Percentiles rank a stretch among this genome's conserved stretches.
phyloP scores from a whole-genome alignment of 2,329 filamentous ascomycete species.

The Grosmannia huntii region DNA sequence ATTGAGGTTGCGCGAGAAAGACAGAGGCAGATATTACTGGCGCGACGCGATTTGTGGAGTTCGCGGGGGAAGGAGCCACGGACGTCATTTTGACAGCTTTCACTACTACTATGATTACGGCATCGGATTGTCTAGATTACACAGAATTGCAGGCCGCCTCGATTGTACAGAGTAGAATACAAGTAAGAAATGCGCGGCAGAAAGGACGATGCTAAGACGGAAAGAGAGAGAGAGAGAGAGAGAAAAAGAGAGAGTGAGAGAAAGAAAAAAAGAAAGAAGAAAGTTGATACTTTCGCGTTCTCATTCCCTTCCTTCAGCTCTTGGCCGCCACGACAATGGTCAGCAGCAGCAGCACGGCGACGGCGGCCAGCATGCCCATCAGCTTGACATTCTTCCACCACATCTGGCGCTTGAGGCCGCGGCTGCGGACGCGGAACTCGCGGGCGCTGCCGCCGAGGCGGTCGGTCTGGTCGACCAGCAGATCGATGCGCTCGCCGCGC shows the following conservation, averaged over 20 bases:
- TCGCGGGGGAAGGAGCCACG: background rate
- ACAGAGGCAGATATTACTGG: background rate
- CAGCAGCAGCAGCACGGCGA: constrained; percentile 46
- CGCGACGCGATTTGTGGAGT: constrained; percentile 5
- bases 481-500: constrained; percentile 82
- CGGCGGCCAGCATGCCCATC: constrained; percentile 66
- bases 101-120: background rate
- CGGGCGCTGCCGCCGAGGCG: constrained; percentile 73
- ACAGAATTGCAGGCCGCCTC: background rate
- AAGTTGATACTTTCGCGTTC: background rate
- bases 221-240: background rate
- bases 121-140: background rate
- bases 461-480: constrained; percentile 95
- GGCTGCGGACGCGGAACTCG: constrained; percentile 80
- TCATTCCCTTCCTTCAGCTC: constrained; percentile 6
- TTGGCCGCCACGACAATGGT: constrained; percentile 42
- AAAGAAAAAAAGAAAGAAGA: background rate
- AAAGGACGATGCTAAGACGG: background rate
- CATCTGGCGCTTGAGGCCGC: constrained; percentile 83
- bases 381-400: constrained; percentile 99
- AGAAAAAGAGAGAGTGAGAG: background rate
- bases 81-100: background rate
- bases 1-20: background rate
- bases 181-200: background rate
- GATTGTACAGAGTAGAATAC: background rate